These are phyloP conservation scores for Beauveria sp. DNA, from an alignment of 2,329 filamentous ascomycete genomes.

Conservation along the genomic window DNA sequence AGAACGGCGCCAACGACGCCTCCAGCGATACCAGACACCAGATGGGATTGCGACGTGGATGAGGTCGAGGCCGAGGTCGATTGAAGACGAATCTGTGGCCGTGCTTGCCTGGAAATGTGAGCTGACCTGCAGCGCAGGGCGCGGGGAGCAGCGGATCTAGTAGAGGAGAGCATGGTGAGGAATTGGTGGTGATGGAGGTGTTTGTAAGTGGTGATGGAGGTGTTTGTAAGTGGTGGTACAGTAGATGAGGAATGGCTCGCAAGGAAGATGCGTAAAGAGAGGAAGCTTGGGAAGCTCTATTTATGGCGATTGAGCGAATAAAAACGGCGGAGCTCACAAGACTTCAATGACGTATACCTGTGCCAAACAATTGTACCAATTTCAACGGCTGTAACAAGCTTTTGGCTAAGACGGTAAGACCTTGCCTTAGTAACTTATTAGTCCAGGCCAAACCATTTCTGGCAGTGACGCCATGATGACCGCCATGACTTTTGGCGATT, in stretches of 20 bases:
- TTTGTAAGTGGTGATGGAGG: not conserved
- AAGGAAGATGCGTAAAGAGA: not conserved
- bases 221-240: not conserved
- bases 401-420: not conserved
- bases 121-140: not conserved
- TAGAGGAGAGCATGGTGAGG: slow-evolving; percentile 1
- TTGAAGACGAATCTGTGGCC: slow-evolving; percentile 28
- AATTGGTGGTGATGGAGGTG: not conserved
- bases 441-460: not conserved
- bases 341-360: slow-evolving; percentile 2
- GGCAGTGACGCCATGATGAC: slow-evolving; percentile 7
- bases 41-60: slow-evolving; percentile 22
- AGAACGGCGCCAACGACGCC: slow-evolving; percentile 35
- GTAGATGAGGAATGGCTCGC: not conserved
- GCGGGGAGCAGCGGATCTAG: not conserved
- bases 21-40: slow-evolving; percentile 35
- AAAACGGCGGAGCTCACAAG: not conserved
- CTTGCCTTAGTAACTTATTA: not conserved
- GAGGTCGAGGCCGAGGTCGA: slow-evolving; percentile 26
- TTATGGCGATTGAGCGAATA: not conserved
- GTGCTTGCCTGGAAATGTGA: not conserved
- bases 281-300: not conserved
- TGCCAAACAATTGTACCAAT: not conserved
- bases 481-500: not conserved
- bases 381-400: not conserved